Base-by-base conservation (phyloP, 2,329 filamentous ascomycete species). In the Alternaria arborescens region DNA sequence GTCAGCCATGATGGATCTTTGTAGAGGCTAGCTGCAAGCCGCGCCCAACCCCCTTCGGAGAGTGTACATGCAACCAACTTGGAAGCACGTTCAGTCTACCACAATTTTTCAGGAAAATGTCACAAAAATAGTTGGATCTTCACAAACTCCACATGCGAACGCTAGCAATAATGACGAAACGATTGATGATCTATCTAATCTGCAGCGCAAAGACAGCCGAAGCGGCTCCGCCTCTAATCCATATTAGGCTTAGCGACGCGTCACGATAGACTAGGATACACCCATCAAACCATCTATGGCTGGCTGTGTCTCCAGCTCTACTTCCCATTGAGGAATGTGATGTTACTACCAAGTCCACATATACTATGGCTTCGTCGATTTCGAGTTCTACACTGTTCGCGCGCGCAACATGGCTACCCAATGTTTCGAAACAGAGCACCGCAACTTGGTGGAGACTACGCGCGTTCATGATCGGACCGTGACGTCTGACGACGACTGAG, bases 391-490 rank as follows among this genome's bases (percentile, higher is more conserved):
- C 46, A 5, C 34, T 5, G 20, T 24, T 22, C 32, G 46, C 46
- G 32, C 46, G 22, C 6, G 38, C 18, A n/a, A n/a, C 24, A 26
- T 55, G 42, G 36, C 20, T 14, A 16, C 30, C 18, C 30, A 12
- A 24, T 7, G 46, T 50, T 50, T 50, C 46, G 46, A 38, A 50
- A 50, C 30, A 36, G 20, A 36, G 14, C 5, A 36, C 12, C 12
- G 30, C 46, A 36, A 38, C 32, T 42, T 16, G 34, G 52, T 46
- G 58, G 53, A 50, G 40, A 34, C 28, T 51, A 56, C 58, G 58
- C 58, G 58, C 58, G 58, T 60, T 52, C 47, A 22, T 42, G 38
- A 40, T 57, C 46, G 53, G 58, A 30, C 47, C 53, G 58, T 60
- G 52, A 60, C 53, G 58, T 60, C 44, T 47, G 46, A 60, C 34